Percentiles rank a stretch among this genome's conserved stretches.
phyloP scores from a whole-genome alignment of 352 stramenopile species.

The Phytophthora crassamura region DNA sequence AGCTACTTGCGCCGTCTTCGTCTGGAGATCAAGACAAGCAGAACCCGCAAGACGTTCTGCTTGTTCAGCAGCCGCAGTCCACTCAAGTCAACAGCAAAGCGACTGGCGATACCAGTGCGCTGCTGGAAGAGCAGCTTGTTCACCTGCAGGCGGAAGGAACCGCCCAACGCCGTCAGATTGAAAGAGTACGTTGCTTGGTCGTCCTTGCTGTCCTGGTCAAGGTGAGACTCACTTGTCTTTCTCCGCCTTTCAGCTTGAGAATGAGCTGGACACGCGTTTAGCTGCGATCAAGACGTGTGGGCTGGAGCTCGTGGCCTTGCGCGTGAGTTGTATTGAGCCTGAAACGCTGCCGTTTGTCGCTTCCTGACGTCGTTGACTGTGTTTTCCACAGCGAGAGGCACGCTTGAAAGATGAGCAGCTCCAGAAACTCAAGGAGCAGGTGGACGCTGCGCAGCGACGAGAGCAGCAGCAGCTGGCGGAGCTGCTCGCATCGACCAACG shows the following conservation, averaged over 20 bases:
- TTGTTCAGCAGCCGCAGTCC: slow-evolving; percentile 3
- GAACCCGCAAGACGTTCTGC: neutral
- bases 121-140: slow-evolving; percentile 52
- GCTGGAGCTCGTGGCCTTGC: slow-evolving; percentile 61
- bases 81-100: slow-evolving; percentile 1
- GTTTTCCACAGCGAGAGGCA: slow-evolving; percentile 49
- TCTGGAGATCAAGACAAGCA: slow-evolving; percentile 4
- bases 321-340: slow-evolving; percentile 34
- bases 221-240: slow-evolving; percentile 8
- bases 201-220: neutral
- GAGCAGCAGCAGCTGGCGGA: slow-evolving; percentile 52
- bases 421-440: slow-evolving; percentile 39
- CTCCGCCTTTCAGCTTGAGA: slow-evolving; percentile 53
- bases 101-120: slow-evolving; percentile 3
- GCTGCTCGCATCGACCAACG: slow-evolving; percentile 29
- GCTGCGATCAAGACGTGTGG: slow-evolving; percentile 69
- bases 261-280: slow-evolving; percentile 59
- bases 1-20: slow-evolving; percentile 34
- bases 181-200: slow-evolving; percentile 29
- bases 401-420: slow-evolving; percentile 55
- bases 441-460: slow-evolving; percentile 40
- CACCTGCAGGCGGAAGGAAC: slow-evolving; percentile 58
- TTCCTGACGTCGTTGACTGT: neutral
- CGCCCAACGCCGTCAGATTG: slow-evolving; percentile 53
- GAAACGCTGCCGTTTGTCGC: neutral